phyloP scores from a whole-genome alignment of 2,329 filamentous ascomycete genomes.

The Fusarium solani-melongenae region DNA sequence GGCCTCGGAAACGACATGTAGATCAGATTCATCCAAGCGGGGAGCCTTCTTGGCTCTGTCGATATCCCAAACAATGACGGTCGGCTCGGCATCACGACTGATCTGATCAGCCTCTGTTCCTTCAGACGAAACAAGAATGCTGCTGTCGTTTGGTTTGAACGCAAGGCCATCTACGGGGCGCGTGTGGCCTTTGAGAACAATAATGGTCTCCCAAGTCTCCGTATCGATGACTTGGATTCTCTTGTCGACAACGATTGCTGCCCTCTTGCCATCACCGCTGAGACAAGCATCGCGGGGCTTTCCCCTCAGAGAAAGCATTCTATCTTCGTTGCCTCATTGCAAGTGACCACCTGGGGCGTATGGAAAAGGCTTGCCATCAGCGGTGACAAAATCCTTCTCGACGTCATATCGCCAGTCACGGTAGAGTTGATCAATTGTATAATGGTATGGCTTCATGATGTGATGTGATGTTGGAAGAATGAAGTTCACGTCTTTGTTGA shows the following conservation, averaged over 20 bases:
- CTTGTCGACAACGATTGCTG: conserved; percentile 6
- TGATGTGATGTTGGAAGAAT: background rate
- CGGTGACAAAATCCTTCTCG: conserved; percentile 12
- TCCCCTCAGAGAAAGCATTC: background rate
- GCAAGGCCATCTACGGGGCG: background rate
- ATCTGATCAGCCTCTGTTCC: background rate
- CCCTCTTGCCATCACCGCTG: background rate
- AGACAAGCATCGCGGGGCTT: conserved; percentile 1
- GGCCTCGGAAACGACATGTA: background rate
- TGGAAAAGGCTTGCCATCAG: background rate
- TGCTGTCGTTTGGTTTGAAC: conserved; percentile 4
- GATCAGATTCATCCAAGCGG: background rate
- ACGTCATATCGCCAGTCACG: conserved; percentile 25
- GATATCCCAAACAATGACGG: conserved; percentile 19
- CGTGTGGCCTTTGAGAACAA: conserved; percentile 18
- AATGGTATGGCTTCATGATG: background rate
- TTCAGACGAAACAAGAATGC: conserved; percentile 5
- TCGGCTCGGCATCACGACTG: background rate
- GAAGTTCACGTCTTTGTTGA: background rate
- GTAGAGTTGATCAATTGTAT: conserved; percentile 11
- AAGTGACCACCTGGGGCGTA: conserved; percentile 9
- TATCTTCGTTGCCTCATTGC: conserved; percentile 17
- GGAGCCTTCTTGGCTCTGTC: background rate
- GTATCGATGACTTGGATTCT: conserved; percentile 19
- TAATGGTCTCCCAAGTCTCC: background rate